Conservation (phyloP, 257 asterid genomes). For the Paraleonurus japonicus region DNA sequence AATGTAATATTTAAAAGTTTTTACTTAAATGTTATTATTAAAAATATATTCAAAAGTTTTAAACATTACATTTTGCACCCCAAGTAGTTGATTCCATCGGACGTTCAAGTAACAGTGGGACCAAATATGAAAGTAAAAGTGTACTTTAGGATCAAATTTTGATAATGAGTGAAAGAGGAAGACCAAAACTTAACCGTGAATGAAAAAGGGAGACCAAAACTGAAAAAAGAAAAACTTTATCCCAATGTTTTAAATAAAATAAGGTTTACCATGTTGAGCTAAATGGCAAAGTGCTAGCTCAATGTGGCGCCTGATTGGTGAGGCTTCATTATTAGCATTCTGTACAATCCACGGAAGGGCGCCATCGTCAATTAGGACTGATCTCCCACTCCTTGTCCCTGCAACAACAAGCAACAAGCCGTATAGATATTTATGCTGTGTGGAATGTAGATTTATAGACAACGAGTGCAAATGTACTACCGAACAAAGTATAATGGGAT, state of each 20-base stretch:
- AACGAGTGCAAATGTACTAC: neutral
- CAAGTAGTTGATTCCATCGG: too few species aligned
- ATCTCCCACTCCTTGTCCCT: constrained; percentile 62
- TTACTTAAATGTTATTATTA: too few species aligned
- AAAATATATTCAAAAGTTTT: too few species aligned
- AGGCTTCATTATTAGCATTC: constrained; percentile 72
- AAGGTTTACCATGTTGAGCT: constrained; percentile 68
- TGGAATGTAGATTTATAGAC: neutral
- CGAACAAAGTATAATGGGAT: neutral
- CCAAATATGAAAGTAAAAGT: too few species aligned
- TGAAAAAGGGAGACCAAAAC: too few species aligned
- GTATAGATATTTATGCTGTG: neutral
- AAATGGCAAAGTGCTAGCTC: constrained; percentile 88
- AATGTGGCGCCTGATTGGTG: constrained; percentile 68
- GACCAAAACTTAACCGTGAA: too few species aligned
- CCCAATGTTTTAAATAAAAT: neutral
- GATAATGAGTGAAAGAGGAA: too few species aligned
- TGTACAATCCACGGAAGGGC: constrained; percentile 84
- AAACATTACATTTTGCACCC: too few species aligned
- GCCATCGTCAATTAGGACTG: constrained; percentile 78
- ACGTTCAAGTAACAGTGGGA: too few species aligned
- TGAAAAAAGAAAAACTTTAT: too few species aligned
- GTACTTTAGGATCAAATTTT: too few species aligned
- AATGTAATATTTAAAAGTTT: too few species aligned
- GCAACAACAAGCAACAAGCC: neutral